Evolutionary conservation across 2,329 filamentous ascomycete species (phyloP), one percentile per base, ranked within the genome.

Genomic region (Trichoderma sp.): DNA sequence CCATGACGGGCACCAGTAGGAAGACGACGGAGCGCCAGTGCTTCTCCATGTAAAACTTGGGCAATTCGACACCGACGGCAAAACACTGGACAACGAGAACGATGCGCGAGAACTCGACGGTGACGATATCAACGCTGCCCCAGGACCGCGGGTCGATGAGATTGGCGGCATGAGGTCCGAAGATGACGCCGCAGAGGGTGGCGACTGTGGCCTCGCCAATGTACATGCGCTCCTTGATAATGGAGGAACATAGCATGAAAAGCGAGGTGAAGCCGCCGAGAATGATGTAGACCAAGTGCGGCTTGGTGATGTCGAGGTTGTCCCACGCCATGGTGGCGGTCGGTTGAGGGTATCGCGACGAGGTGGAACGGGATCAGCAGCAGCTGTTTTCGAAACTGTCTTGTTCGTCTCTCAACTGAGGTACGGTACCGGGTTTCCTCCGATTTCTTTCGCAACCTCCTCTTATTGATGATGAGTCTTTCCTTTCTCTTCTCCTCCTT

Each of bases 231-330:
- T 99, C 97, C 88, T 99, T 99, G 87, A 99, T 97, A 82, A 98
- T 92, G 74, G 97, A 95, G 76, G 97, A 99, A 85, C 95, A 98
- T 76, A 99, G 89, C 97, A 99, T 99, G 87, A 99, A 99, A 80
- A 99, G 88, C 76, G 93, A 95, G 79, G 97, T 99, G 87, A 99
- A 99, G 84, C 96, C 97, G 81, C 97, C 97, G 75, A 99, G 88
- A 85, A 99, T 98, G 86, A 98, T 95, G 86, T 99, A 99, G 79
- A 97, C 97, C 94, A 98, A 85, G 88, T 99, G 97, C 81, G 97
- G 94, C 88, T 93, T 94, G 86, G 97, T 98, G 87, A 98, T 92
- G 77, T 92, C 92, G 71, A 96, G 89, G 80, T 95, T 93, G 65
- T 93, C 89, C 93, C 93, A 95, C 77, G 92, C 92, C 93, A 95